phyloP scores from a whole-genome alignment of 2,329 filamentous ascomycete species.

The Claviceps humidiphila region DNA sequence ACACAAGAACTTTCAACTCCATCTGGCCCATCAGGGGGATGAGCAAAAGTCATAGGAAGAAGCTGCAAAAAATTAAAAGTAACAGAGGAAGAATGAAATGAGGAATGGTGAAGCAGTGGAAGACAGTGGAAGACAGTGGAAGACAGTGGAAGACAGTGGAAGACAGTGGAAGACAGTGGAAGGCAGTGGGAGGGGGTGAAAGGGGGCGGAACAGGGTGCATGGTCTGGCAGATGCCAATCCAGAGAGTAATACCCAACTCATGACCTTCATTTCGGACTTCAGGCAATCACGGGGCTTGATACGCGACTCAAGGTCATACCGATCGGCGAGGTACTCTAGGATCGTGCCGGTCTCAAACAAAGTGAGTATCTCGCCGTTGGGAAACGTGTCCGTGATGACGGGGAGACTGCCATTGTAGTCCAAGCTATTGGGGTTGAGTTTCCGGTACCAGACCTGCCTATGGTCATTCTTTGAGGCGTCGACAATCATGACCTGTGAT shows the following conservation, averaged over 20 bases:
- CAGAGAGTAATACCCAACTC: conserved; percentile 47
- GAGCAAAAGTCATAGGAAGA: too few species aligned
- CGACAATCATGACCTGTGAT: conserved; percentile 32
- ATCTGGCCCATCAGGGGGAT: too few species aligned
- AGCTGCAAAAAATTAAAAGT: too few species aligned
- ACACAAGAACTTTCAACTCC: too few species aligned
- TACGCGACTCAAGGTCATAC: conserved; percentile 71
- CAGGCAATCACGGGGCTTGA: conserved; percentile 61
- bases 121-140: too few species aligned
- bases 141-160: too few species aligned
- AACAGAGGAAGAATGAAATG: too few species aligned
- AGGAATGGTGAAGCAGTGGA: too few species aligned
- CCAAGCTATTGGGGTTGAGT: conserved; percentile 64
- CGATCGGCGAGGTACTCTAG: conserved; percentile 74
- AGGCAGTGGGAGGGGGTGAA: too few species aligned
- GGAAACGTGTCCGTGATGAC: conserved; percentile 68
- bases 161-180: too few species aligned
- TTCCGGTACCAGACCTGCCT: conserved; percentile 79
- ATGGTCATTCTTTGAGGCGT: conserved; percentile 63
- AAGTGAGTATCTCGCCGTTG: conserved; percentile 56
- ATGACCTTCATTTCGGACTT: conserved; percentile 68
- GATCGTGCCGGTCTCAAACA: conserved; percentile 79
- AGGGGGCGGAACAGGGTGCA: too few species aligned
- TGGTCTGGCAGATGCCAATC: too few species aligned
- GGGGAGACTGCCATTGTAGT: conserved; percentile 56